Evolutionary conservation across 2,329 filamentous ascomycete genomes (phyloP).

Genomic region (Helicocarpus griseus): DNA sequence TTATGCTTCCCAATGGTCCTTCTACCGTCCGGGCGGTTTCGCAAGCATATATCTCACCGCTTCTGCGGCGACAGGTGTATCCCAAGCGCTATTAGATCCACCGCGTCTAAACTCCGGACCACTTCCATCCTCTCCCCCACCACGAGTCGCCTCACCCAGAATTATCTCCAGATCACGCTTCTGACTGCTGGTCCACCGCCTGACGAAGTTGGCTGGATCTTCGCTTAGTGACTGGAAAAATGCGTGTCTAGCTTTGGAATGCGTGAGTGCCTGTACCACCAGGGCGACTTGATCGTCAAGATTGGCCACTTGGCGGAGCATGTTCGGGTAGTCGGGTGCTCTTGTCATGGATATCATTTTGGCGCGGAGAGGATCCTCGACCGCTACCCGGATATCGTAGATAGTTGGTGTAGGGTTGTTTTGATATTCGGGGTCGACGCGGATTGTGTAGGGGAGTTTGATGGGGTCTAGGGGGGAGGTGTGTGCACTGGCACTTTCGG

Average conservation of each 20-base stretch:
- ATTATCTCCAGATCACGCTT: conserved; percentile 83
- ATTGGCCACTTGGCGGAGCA: conserved; percentile 63
- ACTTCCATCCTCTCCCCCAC: conserved; percentile 44
- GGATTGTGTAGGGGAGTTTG: conserved; percentile 82
- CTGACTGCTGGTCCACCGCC: conserved; percentile 82
- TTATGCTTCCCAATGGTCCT: too few relatives aligned
- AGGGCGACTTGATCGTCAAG: conserved; percentile 81
- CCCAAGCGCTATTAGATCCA: conserved; percentile 55
- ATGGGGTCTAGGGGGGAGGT: conserved; percentile 71
- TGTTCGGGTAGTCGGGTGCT: conserved; percentile 59
- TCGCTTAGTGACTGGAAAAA: conserved; percentile 72
- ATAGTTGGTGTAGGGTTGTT: conserved; percentile 66
- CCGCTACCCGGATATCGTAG: conserved; percentile 77
- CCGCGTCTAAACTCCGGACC: conserved; percentile 37
- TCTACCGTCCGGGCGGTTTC: conserved; percentile 23
- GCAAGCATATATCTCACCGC: conserved; percentile 53
- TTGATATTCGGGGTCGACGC: conserved; percentile 77
- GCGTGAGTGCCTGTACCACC: conserved; percentile 69
- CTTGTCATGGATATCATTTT: conserved; percentile 56
- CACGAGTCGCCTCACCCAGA: conserved; percentile 64
- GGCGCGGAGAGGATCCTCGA: conserved; percentile 71
- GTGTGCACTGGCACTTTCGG: conserved; percentile 69
- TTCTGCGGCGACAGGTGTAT: conserved; percentile 50
- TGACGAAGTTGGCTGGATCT: conserved; percentile 76
- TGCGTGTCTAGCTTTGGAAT: conserved; percentile 80